Evolutionary conservation across 371 early-diverging fungal species (phyloP), one percentile per base, ranked within the genome.

Genomic region (Mucor saturninus): DNA sequence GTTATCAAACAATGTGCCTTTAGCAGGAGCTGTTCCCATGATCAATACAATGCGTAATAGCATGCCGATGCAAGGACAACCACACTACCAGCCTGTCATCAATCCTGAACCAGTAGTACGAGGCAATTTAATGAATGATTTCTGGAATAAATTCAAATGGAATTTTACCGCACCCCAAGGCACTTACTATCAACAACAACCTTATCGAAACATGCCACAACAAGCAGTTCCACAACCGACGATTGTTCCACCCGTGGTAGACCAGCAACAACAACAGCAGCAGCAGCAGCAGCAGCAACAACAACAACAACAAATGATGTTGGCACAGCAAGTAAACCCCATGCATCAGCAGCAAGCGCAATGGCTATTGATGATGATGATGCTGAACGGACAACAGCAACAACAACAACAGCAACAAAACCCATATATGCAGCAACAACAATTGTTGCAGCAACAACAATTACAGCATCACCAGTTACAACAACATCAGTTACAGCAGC

Each of bases 381-480:
- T 39, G 21, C 30, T 49, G 38, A 31, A 50, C 39, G 43, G 28
- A n/a, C 49, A 48, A 31, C 56, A 42, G 43, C 58, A 45, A 26
- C 57, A 54, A 26, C 52, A 61, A 28, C 55, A 50, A 1, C 58
- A 52, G 10, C 43, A 50, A 29, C 45, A 53, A 3, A 37, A 53
- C 5, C 21, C 30, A 6, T 29, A 42, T 35, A 29, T n/a, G 30
- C 63, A 42, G 7, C 56, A 58, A 49, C 60, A 60, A 8, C 52
- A 60, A 10, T 4, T 58, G 29, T 21, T 58, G 29, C 32, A 49
- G 10, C 60, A 60, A 30, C 59, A 59, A 14, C 56, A 42, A 45
- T 14, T 21, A n/a, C 45, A 43, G 14, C 56, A 56, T 9, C 55
- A 40, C 30, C 54, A 35, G 21, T 8, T 35, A 21, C 21, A 21